phyloP scores from a whole-genome alignment of 2,329 filamentous ascomycete species.

The Pseudocercospora vitis region DNA sequence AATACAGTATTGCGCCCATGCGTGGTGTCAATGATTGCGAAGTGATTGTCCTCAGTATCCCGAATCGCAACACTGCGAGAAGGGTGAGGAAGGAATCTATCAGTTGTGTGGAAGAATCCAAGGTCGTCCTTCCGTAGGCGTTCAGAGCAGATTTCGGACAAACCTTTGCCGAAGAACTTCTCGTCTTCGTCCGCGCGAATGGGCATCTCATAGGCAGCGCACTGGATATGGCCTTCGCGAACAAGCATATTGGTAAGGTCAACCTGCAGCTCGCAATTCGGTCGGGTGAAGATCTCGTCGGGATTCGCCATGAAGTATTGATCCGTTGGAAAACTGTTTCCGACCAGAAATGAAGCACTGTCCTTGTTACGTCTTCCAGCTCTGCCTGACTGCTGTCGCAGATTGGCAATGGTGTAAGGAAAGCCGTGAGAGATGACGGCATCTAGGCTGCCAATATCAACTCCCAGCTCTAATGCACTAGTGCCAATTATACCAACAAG shows the following conservation, averaged over 20 bases:
- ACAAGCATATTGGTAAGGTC: constrained; percentile 91
- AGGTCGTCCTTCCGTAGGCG: constrained; percentile 70
- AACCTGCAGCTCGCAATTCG: constrained; percentile 84
- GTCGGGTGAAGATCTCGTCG: constrained; percentile 86
- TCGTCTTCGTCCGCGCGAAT: constrained; percentile 75
- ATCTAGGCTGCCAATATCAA: constrained; percentile 92
- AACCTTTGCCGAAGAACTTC: constrained; percentile 74
- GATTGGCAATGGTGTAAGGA: constrained; percentile 90
- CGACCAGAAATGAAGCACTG: constrained; percentile 84
- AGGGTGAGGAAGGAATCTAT: constrained; percentile 81
- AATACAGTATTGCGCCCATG: constrained; percentile 79
- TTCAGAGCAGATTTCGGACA: constrained; percentile 69
- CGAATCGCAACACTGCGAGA: constrained; percentile 83
- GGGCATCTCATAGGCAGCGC: constrained; percentile 92
- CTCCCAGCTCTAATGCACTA: constrained; percentile 85
- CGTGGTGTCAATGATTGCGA: constrained; percentile 87
- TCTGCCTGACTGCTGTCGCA: constrained; percentile 90
- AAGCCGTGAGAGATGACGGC: constrained; percentile 94
- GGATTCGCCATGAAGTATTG: constrained; percentile 98
- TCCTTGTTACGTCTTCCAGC: constrained; percentile 92
- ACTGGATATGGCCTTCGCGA: constrained; percentile 91
- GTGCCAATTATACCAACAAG: constrained; percentile 92
- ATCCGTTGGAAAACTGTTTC: constrained; percentile 85
- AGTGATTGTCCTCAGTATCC: constrained; percentile 87
- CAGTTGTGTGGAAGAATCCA: constrained; percentile 87